Conservation (phyloP, 1,139 yeast genomes). For the Kodamaea ohmeri region DNA sequence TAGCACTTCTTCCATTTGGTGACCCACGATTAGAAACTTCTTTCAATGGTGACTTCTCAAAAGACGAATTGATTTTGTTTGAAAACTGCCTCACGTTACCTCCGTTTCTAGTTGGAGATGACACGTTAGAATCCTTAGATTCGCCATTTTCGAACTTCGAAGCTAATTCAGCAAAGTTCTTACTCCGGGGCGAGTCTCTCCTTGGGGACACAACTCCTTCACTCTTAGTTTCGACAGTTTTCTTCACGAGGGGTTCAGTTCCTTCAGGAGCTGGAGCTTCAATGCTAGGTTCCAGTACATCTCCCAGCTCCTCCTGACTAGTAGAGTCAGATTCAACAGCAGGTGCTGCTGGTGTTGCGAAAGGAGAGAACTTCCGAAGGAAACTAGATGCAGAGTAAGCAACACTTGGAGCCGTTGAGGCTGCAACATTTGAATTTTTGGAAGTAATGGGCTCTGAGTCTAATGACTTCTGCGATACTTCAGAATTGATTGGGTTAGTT, state of each 20-base stretch:
- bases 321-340: conserved; percentile 1
- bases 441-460: background rate
- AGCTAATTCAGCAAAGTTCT: conserved; percentile 18
- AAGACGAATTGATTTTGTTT: conserved; percentile 14
- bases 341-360: conserved; percentile 10
- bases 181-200: conserved; percentile 15
- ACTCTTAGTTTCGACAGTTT: background rate
- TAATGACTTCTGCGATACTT: too few relatives aligned
- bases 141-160: conserved; percentile 19
- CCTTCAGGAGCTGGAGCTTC: background rate
- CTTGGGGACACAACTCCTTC: background rate
- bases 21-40: conserved; percentile 17
- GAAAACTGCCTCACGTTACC: conserved; percentile 12
- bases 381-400: conserved; percentile 13
- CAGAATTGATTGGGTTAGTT: too few relatives aligned
- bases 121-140: conserved; percentile 9
- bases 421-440: background rate
- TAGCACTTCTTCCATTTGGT: conserved; percentile 20
- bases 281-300: background rate
- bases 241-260: too few relatives aligned
- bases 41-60: conserved; percentile 10
- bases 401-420: conserved; percentile 9
- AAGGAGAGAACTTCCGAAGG: conserved; percentile 18
- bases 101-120: conserved; percentile 15
- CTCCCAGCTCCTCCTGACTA: background rate